Evolutionary conservation across 441 rosid genomes (phyloP).

Genomic region (Cnidoscolus chayamansa): DNA sequence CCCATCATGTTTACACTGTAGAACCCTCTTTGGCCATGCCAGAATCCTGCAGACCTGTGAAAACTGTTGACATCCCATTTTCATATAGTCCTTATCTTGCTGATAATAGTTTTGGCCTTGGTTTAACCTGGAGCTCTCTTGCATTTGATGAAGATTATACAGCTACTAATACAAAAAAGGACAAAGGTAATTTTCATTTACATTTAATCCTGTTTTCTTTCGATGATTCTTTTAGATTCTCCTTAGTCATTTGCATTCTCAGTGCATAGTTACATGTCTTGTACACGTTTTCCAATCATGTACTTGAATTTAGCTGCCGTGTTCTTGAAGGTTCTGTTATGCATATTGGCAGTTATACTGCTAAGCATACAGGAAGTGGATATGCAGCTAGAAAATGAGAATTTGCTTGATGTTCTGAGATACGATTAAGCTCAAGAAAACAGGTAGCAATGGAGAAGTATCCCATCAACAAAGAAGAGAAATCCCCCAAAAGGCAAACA

Average conservation of each 20-base stretch:
- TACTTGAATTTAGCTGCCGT: not conserved
- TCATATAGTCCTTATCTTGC: conserved; percentile 48
- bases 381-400: too few species aligned
- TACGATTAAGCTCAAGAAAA: too few species aligned
- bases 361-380: not conserved
- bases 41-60: conserved; percentile 39
- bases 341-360: conserved; percentile 17
- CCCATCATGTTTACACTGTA: conserved; percentile 44
- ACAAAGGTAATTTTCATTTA: conserved; percentile 14
- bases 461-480: too few species aligned
- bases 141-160: conserved; percentile 9
- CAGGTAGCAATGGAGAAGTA: too few species aligned
- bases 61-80: conserved; percentile 51
- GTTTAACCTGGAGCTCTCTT: conserved; percentile 49
- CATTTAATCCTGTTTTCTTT: not conserved
- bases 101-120: conserved; percentile 55
- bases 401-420: too few species aligned
- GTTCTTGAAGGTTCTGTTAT: conserved; percentile 9
- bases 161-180: not conserved
- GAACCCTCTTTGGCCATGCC: conserved; percentile 29
- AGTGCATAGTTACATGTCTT: not conserved
- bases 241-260: not conserved
- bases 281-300: conserved; percentile 8
- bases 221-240: not conserved
- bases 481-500: too few species aligned